A percentile compares a stretch with the other conserved stretches of the same genome.
These are phyloP conservation scores for Aspergillus novofumigatus DNA, from an alignment of 2,329 filamentous ascomycete species.

Conservation along the genomic window DNA sequence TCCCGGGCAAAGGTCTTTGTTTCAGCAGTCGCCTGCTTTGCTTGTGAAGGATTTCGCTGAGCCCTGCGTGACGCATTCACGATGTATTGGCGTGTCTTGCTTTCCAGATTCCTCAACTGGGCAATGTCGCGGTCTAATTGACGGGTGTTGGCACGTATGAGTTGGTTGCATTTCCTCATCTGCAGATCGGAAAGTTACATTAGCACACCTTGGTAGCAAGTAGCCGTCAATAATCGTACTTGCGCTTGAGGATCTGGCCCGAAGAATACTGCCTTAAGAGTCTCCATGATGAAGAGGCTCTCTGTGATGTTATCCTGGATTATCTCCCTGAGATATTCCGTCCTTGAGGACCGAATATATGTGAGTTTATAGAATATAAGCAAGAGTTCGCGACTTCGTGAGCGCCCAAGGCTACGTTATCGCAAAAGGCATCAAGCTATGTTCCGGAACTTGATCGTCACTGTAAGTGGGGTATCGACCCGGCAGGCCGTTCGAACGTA, in stretches of 20 bases:
- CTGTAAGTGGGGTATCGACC: background rate
- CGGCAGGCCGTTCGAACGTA: background rate
- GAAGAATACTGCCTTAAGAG: conserved; percentile 78
- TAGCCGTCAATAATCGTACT: conserved; percentile 50
- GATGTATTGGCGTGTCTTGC: conserved; percentile 81
- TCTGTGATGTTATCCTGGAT: background rate
- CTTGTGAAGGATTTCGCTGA: conserved; percentile 72
- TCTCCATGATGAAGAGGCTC: conserved; percentile 63
- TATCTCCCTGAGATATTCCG: background rate
- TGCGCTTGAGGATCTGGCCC: conserved; percentile 91
- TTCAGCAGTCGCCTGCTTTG: conserved; percentile 74
- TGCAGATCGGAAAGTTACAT: conserved; percentile 35
- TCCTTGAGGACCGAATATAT: background rate
- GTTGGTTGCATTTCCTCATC: conserved; percentile 91
- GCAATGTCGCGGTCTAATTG: conserved; percentile 92
- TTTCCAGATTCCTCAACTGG: conserved; percentile 71
- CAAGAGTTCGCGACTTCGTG: background rate
- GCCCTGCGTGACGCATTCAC: conserved; percentile 75
- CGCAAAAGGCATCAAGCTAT: conserved; percentile 1
- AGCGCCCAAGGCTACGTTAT: background rate
- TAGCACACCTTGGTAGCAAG: background rate
- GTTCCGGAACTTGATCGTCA: background rate
- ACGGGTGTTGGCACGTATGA: conserved; percentile 85
- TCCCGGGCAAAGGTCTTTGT: conserved; percentile 85
- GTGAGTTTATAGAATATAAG: background rate